Evolutionary conservation across 495 filamentous ascomycete species (phyloP).

Genomic region (Penicillium roqueforti): DNA sequence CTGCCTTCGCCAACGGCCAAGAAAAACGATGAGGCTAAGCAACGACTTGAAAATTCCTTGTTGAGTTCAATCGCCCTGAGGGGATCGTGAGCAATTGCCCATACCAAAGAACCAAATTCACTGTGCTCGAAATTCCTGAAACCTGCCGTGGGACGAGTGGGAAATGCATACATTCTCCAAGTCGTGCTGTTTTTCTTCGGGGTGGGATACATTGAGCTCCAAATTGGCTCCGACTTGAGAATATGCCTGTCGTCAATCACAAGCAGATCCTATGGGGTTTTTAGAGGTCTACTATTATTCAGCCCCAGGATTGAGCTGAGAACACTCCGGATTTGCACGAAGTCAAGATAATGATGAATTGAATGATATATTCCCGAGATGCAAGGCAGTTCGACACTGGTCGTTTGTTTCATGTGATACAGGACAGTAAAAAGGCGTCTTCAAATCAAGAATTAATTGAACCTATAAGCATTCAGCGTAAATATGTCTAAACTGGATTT

Average conservation of each 20-base stretch:
- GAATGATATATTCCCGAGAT: neutral
- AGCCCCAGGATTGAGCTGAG: neutral
- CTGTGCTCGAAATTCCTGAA: neutral
- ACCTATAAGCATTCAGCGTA: too few relatives aligned
- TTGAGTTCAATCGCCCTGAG: conserved; percentile 72
- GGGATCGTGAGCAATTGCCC: conserved; percentile 39
- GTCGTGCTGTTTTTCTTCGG: neutral
- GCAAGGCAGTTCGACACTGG: neutral
- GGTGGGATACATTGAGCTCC: neutral
- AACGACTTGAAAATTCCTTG: conserved; percentile 56
- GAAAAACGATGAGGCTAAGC: conserved; percentile 29
- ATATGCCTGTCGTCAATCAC: neutral
- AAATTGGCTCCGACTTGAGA: neutral
- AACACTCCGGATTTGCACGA: neutral
- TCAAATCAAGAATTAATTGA: too few relatives aligned
- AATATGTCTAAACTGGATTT: neutral
- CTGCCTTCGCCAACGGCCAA: conserved; percentile 34
- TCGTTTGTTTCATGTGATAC: neutral
- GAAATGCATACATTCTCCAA: neutral
- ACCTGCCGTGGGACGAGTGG: neutral
- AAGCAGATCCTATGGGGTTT: neutral
- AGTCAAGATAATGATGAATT: conserved; percentile 1
- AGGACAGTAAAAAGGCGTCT: neutral
- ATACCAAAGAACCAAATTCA: neutral
- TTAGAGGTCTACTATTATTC: neutral